Percentiles rank a stretch among this genome's conserved stretches.
These are phyloP conservation scores for Lachancea sp. DNA, from an alignment of 805 yeast genomes.

Conservation along the genomic window DNA sequence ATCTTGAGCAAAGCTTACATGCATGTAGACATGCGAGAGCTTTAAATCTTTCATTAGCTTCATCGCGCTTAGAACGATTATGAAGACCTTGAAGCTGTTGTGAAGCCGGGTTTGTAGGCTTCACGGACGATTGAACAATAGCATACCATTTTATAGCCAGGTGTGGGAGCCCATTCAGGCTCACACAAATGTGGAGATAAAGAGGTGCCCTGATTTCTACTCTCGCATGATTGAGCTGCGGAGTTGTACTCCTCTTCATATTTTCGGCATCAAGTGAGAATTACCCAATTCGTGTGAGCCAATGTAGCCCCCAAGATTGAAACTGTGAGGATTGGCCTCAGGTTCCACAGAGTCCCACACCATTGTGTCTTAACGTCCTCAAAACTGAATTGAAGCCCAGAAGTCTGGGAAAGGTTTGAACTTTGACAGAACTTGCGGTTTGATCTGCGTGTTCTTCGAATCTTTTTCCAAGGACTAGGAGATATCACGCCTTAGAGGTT, in stretches of 20 bases:
- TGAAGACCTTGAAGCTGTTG: too few species aligned
- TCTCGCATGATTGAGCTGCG: not conserved
- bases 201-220: not conserved
- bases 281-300: conserved; percentile 5
- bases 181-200: not conserved
- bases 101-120: too few species aligned
- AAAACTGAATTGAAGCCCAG: not conserved
- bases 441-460: too few species aligned
- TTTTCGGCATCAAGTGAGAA: not conserved
- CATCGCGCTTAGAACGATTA: not conserved
- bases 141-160: too few species aligned
- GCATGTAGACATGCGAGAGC: conserved; percentile 17
- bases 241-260: not conserved
- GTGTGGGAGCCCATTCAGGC: too few species aligned
- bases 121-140: too few species aligned
- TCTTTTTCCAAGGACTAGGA: too few species aligned
- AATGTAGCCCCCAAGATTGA: not conserved
- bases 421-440: too few species aligned
- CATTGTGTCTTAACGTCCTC: not conserved
- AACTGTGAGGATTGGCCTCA: not conserved
- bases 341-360: not conserved
- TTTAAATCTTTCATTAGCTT: not conserved
- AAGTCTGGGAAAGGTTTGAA: not conserved
- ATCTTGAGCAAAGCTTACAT: conserved; percentile 22
- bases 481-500: too few species aligned